These are phyloP conservation scores for Fusarium gaditjirri DNA, from an alignment of 2,329 filamentous ascomycete genomes.

Conservation along the genomic window DNA sequence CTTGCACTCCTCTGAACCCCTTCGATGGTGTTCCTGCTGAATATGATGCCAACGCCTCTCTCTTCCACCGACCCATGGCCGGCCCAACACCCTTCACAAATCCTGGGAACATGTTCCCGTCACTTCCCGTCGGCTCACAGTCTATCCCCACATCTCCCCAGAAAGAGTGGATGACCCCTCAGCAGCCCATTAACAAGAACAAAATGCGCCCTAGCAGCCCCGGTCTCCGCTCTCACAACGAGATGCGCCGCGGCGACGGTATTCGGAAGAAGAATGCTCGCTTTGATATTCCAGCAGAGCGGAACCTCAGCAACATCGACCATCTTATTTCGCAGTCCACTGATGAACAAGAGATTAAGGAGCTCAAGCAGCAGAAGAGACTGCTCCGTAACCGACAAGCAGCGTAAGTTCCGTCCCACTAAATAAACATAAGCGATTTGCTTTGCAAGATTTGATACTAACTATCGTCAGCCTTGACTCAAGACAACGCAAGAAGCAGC, in stretches of 20 bases:
- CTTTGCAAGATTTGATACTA: slow-evolving; percentile 16
- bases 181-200: slow-evolving; percentile 65
- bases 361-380: slow-evolving; percentile 98
- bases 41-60: slow-evolving; percentile 63
- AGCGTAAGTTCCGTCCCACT: slow-evolving; percentile 73
- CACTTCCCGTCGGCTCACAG: slow-evolving; percentile 58
- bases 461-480: slow-evolving; percentile 79
- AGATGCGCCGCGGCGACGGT: slow-evolving; percentile 81
- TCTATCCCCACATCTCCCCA: slow-evolving; percentile 66
- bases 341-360: slow-evolving; percentile 94
- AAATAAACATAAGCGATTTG: slow-evolving; percentile 7
- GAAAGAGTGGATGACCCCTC: slow-evolving; percentile 66
- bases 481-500: slow-evolving; percentile 96
- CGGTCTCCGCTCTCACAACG: slow-evolving; percentile 77
- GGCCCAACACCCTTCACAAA: slow-evolving; percentile 66
- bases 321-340: slow-evolving; percentile 87
- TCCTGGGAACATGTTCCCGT: slow-evolving; percentile 64
- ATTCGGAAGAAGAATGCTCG: slow-evolving; percentile 99
- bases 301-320: slow-evolving; percentile 95
- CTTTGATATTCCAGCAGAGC: slow-evolving; percentile 95
- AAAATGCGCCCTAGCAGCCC: slow-evolving; percentile 73
- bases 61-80: slow-evolving; percentile 66
- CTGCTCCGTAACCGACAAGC: slow-evolving; percentile 94
- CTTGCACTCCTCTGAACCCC: slow-evolving; percentile 78
- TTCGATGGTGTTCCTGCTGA: slow-evolving; percentile 68